Evolutionary conservation across 345 rosid genomes (phyloP).

Genomic region (Syzygium aromaticum): DNA sequence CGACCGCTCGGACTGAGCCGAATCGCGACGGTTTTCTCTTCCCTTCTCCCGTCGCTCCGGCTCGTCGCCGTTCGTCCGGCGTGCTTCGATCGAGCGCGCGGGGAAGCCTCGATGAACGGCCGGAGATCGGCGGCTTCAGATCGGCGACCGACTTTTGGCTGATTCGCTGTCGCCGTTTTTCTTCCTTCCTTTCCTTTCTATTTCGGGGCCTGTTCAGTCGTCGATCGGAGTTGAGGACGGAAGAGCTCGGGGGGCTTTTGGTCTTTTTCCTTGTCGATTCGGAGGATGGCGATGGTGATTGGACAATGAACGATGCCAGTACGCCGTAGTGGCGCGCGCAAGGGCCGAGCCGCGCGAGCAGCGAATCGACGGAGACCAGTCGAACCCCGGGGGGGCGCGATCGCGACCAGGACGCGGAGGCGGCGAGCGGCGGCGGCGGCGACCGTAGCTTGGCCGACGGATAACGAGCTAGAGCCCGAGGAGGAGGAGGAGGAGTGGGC

Average conservation of each 20-base stretch:
- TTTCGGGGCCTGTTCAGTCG: background rate
- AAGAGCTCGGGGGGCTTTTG: background rate
- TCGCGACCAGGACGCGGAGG: constrained; percentile 52
- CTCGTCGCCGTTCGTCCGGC: background rate
- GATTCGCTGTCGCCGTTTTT: background rate
- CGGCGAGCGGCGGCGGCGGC: constrained; percentile 39
- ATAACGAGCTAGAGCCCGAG: constrained; percentile 1
- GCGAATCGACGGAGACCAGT: background rate
- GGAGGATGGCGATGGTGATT: constrained; percentile 17
- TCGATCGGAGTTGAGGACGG: background rate
- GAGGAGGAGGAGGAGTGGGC: background rate
- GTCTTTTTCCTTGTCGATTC: background rate
- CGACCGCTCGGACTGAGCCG: background rate
- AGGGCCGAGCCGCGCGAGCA: constrained; percentile 35
- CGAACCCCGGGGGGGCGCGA: constrained; percentile 11
- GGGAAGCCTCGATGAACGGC: background rate
- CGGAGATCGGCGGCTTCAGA: background rate
- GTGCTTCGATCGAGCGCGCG: background rate
- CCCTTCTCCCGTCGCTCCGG: background rate
- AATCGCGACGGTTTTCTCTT: background rate
- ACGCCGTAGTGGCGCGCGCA: constrained; percentile 57
- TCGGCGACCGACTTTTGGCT: background rate
- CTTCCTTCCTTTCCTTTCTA: background rate
- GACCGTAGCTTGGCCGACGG: constrained; percentile 35
- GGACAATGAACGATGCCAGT: constrained; percentile 68